Evolutionary conservation across 2,329 filamentous ascomycete species (phyloP).

Genomic region (Penicillium sp.): DNA sequence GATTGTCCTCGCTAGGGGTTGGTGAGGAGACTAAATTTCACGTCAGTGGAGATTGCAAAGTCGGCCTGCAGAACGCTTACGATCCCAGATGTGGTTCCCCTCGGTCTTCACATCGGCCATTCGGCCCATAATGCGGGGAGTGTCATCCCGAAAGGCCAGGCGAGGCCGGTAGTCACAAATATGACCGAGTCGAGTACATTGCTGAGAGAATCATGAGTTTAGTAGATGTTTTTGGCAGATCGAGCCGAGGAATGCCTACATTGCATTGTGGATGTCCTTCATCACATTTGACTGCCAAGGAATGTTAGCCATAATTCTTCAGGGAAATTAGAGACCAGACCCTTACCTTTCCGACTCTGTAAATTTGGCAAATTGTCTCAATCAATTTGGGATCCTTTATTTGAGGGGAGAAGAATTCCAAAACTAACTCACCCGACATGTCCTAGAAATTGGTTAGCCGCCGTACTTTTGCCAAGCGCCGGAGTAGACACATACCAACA

Average conservation of each 20-base stretch:
- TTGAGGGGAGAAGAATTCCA: not conserved
- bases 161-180: conserved; percentile 59
- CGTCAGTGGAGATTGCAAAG: conserved; percentile 3
- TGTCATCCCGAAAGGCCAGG: conserved; percentile 56
- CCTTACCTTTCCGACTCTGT: conserved; percentile 43
- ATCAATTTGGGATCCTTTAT: conserved; percentile 3
- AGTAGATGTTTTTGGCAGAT: not conserved
- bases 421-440: conserved; percentile 40
- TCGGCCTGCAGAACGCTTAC: conserved; percentile 37
- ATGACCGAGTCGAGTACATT: conserved; percentile 57
- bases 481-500: conserved; percentile 47
- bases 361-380: conserved; percentile 9
- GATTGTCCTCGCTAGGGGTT: conserved; percentile 24
- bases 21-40: conserved; percentile 30
- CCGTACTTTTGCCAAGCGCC: conserved; percentile 6
- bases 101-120: conserved; percentile 53
- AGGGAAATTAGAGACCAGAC: not conserved
- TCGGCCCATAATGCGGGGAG: conserved; percentile 51
- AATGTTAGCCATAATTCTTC: conserved; percentile 13
- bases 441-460: conserved; percentile 33
- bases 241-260: conserved; percentile 36
- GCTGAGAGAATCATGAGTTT: conserved; percentile 31
- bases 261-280: conserved; percentile 56
- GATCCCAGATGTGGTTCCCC: conserved; percentile 58
- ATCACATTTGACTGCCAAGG: conserved; percentile 55